Base-by-base conservation (phyloP, 1,284 basidiomycete genomes). In the Boletus sp. region DNA sequence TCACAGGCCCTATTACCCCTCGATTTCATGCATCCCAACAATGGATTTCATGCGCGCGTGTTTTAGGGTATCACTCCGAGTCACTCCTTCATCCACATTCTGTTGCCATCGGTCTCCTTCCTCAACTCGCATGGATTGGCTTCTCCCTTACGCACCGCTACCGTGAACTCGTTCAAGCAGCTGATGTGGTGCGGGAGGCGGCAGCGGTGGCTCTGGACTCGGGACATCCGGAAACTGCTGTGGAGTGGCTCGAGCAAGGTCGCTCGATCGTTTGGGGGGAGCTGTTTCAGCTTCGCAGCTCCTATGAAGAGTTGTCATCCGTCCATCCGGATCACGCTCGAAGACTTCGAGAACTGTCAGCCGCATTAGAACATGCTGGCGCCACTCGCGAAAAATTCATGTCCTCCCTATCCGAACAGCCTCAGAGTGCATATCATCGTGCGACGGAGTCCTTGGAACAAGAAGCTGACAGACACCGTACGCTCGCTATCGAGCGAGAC, bases 231-330 rank as follows among this genome's bases (percentile, higher is more conserved):
- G 58, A 61, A 42, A 59, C 27, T 4, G 58, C 58, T 7, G 47
- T 61, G 4, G 60, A 60, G 22, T 61, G 54, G 59, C n/a, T 58
- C 2, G 57, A 54, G 22, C 46, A 41, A 45, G 50, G 29, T 5
- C 31, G 46, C 13, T 33, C 59, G 8, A 42, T 59, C 18, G 46
- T 59, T n/a, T 61, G 51, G 58, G 52, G 58, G 11, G 29, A 20
- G 16, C n/a, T 33, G 3, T 33, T 44, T 45, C 48, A 13, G 37
- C 35, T 50, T 24, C 48, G 36, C 36, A 18, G 12, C 16, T 50
- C 48, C 16, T 45, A 5, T 15, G 33, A 43, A 11, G 48, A 43
- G 9, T 13, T 44, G 35, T 44, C 9, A 2, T 41, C 48, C 4
- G 18, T 22, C 18, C 16, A n/a, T 15, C 48, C 24, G 13, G 36